These are phyloP conservation scores for Chloranthus sessilifolius DNA, from an alignment of 164 flowering plant genomes.

Conservation along the genomic window DNA sequence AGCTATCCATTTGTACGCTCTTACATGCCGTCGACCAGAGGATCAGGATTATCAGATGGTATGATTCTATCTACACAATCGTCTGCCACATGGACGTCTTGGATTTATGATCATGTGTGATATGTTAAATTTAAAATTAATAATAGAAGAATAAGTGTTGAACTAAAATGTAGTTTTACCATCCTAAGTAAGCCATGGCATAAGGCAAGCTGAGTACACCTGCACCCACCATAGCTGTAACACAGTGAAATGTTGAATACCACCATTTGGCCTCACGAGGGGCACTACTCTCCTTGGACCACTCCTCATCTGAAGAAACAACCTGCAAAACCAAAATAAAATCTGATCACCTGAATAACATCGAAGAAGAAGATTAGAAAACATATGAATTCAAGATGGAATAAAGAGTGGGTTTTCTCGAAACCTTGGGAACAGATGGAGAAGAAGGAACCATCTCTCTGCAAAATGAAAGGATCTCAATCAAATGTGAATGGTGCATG, in stretches of 20 bases:
- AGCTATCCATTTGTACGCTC: too few species aligned
- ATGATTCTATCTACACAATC: too few species aligned
- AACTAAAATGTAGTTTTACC: conserved; percentile 26
- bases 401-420: not conserved
- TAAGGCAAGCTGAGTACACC: conserved; percentile 89
- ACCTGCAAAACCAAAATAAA: conserved; percentile 28
- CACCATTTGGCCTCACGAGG: conserved; percentile 83
- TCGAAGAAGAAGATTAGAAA: too few species aligned
- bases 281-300: conserved; percentile 34
- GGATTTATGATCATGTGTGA: not conserved
- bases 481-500: too few species aligned
- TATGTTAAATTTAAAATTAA: too few species aligned
- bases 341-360: too few species aligned
- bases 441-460: conserved; percentile 5
- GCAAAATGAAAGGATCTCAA: not conserved
- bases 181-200: conserved; percentile 91
- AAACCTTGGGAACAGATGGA: not conserved
- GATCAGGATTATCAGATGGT: too few species aligned
- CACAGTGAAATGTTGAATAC: conserved; percentile 85
- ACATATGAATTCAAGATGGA: too few species aligned
- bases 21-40: too few species aligned
- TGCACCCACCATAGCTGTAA: conserved; percentile 97
- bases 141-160: not conserved
- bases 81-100: too few species aligned
- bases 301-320: conserved; percentile 20